phyloP scores from a whole-genome alignment of 805 yeast species.

The Candida glaebosa region DNA sequence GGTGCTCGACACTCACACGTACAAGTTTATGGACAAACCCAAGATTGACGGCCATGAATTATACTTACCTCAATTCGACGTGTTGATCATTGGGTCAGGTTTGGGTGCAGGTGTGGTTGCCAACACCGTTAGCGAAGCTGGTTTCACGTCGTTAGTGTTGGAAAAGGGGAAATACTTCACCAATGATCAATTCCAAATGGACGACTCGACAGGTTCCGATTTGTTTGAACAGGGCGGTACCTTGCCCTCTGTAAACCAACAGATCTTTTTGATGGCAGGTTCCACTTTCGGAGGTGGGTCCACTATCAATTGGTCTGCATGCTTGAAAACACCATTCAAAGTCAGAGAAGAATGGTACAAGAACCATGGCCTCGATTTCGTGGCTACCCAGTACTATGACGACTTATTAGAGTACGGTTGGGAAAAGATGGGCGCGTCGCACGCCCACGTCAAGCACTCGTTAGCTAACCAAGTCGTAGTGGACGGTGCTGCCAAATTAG shows the following conservation, averaged over 20 bases:
- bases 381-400: slow-evolving; percentile 40
- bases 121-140: slow-evolving; percentile 39
- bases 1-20: slow-evolving; percentile 21
- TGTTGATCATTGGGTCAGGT: slow-evolving; percentile 50
- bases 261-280: slow-evolving; percentile 43
- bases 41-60: slow-evolving; percentile 24
- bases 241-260: slow-evolving; percentile 30
- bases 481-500: slow-evolving; percentile 44
- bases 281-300: slow-evolving; percentile 57
- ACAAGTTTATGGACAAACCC: slow-evolving; percentile 30
- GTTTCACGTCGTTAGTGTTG: slow-evolving; percentile 41
- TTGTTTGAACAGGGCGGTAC: slow-evolving; percentile 41
- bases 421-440: slow-evolving; percentile 46
- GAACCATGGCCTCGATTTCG: slow-evolving; percentile 44
- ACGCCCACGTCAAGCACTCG: slow-evolving; percentile 40
- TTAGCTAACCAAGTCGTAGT: slow-evolving; percentile 40
- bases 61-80: slow-evolving; percentile 40
- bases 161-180: slow-evolving; percentile 49
- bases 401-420: slow-evolving; percentile 44
- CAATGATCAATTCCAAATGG: slow-evolving; percentile 30
- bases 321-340: slow-evolving; percentile 45
- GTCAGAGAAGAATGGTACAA: slow-evolving; percentile 52
- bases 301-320: slow-evolving; percentile 57
- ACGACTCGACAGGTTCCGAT: slow-evolving; percentile 33
- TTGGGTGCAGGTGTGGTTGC: slow-evolving; percentile 54